These are phyloP conservation scores for Wickerhamiella occidentalis DNA, from an alignment of 805 yeast genomes.

Conservation along the genomic window DNA sequence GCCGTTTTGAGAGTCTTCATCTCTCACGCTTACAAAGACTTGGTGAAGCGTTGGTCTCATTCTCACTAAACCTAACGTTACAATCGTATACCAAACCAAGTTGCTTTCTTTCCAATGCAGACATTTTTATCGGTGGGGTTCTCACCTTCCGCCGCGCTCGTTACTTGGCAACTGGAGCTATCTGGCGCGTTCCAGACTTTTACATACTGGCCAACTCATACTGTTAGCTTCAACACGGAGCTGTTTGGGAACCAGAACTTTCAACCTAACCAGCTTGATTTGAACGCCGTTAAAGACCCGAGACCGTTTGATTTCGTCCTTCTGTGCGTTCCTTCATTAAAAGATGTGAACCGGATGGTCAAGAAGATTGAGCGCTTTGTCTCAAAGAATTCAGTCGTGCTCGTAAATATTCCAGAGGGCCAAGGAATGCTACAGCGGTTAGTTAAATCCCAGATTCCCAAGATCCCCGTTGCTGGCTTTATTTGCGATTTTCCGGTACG, in stretches of 20 bases:
- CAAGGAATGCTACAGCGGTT: slow-evolving; percentile 21
- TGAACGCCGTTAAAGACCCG: slow-evolving; percentile 2
- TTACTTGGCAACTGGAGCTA: slow-evolving; percentile 21
- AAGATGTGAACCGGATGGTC: slow-evolving; percentile 24
- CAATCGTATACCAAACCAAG: neutral
- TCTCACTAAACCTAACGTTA: neutral
- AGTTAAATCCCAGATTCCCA: slow-evolving; percentile 17
- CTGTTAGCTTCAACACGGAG: slow-evolving; percentile 17
- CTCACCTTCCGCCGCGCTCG: slow-evolving; percentile 22
- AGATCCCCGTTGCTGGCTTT: slow-evolving; percentile 17
- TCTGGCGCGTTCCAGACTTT: slow-evolving; percentile 16
- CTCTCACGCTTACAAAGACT: slow-evolving; percentile 5
- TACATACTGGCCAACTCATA: slow-evolving; percentile 23
- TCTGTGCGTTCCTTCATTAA: slow-evolving; percentile 20
- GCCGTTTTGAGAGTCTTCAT: slow-evolving; percentile 1
- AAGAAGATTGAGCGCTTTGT: slow-evolving; percentile 18
- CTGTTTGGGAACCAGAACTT: slow-evolving; percentile 16
- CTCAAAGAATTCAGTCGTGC: slow-evolving; percentile 17
- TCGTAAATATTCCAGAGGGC: slow-evolving; percentile 23
- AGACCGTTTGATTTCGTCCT: slow-evolving; percentile 16
- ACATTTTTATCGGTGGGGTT: slow-evolving; percentile 21
- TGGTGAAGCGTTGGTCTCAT: neutral
- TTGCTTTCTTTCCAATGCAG: slow-evolving; percentile 4
- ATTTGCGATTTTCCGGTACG: slow-evolving; percentile 21
- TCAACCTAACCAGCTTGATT: slow-evolving; percentile 18